A percentile compares a stretch with the other conserved stretches of the same genome.
Evolutionary conservation across 2,329 filamentous ascomycete genomes (phyloP).

Genomic region (Hypoxylon sp.): DNA sequence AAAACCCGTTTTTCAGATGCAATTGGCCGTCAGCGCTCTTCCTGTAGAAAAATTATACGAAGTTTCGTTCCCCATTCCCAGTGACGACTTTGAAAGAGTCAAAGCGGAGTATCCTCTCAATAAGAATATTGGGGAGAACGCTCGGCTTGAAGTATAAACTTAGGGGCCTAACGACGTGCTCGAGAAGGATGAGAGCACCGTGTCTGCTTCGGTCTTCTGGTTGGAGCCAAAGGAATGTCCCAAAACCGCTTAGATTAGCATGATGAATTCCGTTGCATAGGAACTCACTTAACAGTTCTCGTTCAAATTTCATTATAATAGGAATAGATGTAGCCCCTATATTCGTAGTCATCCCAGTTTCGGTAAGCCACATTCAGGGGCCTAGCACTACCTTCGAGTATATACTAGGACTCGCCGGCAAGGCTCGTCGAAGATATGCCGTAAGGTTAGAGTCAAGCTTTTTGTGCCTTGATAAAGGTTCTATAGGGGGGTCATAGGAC

Average conservation of each 20-base stretch:
- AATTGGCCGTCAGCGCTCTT: not conserved
- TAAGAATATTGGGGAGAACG: too few species aligned
- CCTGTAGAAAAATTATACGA: not conserved
- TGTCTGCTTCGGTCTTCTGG: not conserved
- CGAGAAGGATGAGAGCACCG: not conserved
- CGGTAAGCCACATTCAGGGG: not conserved
- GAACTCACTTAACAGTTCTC: not conserved
- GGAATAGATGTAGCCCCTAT: not conserved
- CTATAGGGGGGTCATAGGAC: too few species aligned
- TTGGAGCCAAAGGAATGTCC: not conserved
- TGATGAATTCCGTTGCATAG: not conserved
- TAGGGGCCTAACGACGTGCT: not conserved
- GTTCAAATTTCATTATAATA: not conserved
- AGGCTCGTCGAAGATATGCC: not conserved
- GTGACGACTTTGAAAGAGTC: not conserved
- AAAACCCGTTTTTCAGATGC: not conserved
- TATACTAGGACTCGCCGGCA: not conserved
- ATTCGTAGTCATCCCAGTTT: not conserved
- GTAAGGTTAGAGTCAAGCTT: not conserved
- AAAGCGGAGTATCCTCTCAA: too few species aligned
- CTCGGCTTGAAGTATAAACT: not conserved
- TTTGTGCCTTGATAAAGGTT: too few species aligned
- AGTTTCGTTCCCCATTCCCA: not conserved
- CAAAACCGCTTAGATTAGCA: not conserved
- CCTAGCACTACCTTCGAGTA: not conserved